Conservation (phyloP, 148 eudicot species). For the Silene uniflora region DNA sequence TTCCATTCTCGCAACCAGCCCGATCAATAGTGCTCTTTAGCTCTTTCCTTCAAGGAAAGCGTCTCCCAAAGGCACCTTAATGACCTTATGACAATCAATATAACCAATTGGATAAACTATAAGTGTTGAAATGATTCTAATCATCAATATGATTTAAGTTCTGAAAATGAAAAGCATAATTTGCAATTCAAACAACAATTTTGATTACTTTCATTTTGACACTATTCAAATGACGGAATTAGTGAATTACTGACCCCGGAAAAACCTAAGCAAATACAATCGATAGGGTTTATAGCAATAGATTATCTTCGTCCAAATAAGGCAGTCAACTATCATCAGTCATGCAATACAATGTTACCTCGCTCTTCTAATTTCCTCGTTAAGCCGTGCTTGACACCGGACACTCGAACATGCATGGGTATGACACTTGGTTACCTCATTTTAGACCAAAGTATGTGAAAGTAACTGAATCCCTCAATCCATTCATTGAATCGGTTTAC, state of each 20-base stretch:
- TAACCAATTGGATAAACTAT: not conserved
- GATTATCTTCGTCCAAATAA: not conserved
- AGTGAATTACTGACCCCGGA: not conserved
- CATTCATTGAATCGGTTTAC: too few relatives aligned
- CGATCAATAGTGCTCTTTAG: slow-evolving; percentile 56
- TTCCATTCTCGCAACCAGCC: slow-evolving; percentile 65
- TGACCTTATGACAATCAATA: too few relatives aligned
- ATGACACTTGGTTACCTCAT: too few relatives aligned
- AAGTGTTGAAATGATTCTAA: not conserved
- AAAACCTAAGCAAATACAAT: not conserved
- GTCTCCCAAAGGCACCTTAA: slow-evolving; percentile 21
- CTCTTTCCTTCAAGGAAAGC: slow-evolving; percentile 49
- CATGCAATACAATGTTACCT: too few relatives aligned
- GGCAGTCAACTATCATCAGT: slow-evolving; percentile 21
- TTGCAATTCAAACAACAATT: not conserved
- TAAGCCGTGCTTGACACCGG: too few relatives aligned
- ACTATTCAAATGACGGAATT: not conserved
- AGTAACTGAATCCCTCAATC: too few relatives aligned
- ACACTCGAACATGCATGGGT: too few relatives aligned
- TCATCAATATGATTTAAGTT: too few relatives aligned
- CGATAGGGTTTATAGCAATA: too few relatives aligned
- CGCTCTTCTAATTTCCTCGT: too few relatives aligned
- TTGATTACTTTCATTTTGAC: not conserved
- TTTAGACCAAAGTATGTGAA: too few relatives aligned
- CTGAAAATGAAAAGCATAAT: not conserved